A percentile compares a stretch with the other conserved stretches of the same genome.
phyloP scores from a whole-genome alignment of 345 rosid genomes.

The Syzygium aromaticum region DNA sequence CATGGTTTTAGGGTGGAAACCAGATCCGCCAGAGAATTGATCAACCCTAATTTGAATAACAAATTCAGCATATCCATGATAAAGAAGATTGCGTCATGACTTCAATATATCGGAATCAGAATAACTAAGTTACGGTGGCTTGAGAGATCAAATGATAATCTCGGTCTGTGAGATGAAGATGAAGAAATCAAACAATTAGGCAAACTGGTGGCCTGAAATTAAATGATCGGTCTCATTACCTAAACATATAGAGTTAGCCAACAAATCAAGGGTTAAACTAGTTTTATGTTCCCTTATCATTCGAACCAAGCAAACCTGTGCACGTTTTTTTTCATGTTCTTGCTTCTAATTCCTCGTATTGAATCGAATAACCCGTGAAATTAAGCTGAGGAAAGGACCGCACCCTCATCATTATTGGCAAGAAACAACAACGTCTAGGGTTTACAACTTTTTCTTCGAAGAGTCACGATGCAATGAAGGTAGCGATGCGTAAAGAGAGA shows the following conservation, averaged over 20 bases:
- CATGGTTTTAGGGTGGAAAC: no score
- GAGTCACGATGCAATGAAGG: neutral
- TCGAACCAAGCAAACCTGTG: neutral
- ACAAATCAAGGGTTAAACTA: neutral
- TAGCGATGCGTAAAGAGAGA: neutral
- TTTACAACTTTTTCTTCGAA: neutral
- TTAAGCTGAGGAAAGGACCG: neutral
- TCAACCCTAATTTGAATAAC: neutral
- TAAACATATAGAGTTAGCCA: neutral
- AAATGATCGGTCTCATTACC: neutral
- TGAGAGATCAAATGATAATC: neutral
- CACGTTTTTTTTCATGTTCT: neutral
- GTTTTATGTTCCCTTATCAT: neutral
- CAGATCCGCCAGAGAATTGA: no score
- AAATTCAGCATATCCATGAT: neutral
- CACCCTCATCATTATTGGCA: neutral
- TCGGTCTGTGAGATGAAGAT: neutral
- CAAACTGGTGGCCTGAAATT: rapidly evolving
- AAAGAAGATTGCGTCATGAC: neutral
- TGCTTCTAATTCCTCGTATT: neutral
- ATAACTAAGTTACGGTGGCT: neutral
- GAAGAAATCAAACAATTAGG: neutral
- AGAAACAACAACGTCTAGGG: neutral
- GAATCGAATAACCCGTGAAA: neutral
- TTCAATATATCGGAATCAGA: neutral